A percentile compares a stretch with the other conserved stretches of the same genome.
These are phyloP conservation scores for Anethum foeniculum DNA, from an alignment of 140 eudicot genomes.

Conservation along the genomic window DNA sequence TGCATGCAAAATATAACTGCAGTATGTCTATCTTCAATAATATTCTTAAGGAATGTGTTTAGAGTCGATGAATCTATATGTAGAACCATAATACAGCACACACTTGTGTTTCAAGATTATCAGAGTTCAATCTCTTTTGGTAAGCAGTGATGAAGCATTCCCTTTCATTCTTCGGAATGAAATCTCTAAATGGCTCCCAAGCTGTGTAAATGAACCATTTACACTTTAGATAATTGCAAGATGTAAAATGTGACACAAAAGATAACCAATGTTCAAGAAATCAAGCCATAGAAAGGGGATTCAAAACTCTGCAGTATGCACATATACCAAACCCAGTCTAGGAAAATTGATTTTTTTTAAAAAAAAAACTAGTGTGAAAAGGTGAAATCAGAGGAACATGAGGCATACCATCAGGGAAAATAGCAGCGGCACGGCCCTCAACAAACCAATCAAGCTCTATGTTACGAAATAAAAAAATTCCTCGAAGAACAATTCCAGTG, in stretches of 20 bases:
- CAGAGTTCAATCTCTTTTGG: slow-evolving; percentile 75
- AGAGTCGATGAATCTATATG: too few relatives aligned
- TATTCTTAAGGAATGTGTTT: neutral
- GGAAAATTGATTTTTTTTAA: neutral
- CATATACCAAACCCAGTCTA: neutral
- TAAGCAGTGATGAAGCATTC: slow-evolving; percentile 73
- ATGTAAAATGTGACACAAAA: slow-evolving; percentile 5
- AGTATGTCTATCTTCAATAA: neutral
- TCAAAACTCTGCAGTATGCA: neutral
- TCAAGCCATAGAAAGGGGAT: neutral
- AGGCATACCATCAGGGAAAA: slow-evolving; percentile 82
- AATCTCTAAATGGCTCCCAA: slow-evolving; percentile 95
- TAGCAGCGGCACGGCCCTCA: slow-evolving; percentile 97
- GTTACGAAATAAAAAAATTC: slow-evolving; percentile 83
- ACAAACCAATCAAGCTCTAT: slow-evolving; percentile 97
- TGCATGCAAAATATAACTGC: neutral
- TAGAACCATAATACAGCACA: slow-evolving; percentile 5
- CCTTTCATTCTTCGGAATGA: slow-evolving; percentile 85
- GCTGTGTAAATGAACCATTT: slow-evolving; percentile 33
- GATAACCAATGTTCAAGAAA: neutral
- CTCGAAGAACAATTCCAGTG: slow-evolving; percentile 85
- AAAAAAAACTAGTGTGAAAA: too few relatives aligned
- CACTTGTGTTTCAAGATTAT: slow-evolving; percentile 77
- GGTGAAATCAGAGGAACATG: neutral
- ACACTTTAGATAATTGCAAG: neutral